Evolutionary conservation across 345 rosid genomes (phyloP).

Genomic region (Rhizophora mangle): DNA sequence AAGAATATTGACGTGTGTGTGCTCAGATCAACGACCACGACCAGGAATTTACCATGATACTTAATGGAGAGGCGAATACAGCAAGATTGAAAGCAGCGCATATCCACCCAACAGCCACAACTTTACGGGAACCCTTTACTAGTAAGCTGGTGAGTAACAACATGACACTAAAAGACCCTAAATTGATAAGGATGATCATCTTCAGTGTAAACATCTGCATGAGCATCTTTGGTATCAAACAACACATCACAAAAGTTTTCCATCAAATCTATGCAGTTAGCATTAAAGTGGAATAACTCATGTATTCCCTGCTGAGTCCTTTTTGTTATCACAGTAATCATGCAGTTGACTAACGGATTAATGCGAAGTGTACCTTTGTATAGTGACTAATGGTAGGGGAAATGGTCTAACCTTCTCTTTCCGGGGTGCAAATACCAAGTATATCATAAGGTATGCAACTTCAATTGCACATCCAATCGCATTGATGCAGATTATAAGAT

Average conservation of each 20-base stretch:
- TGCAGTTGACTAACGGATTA: too few relatives aligned
- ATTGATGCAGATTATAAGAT: slow-evolving; percentile 18
- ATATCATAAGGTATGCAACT: slow-evolving; percentile 8
- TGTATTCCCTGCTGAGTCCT: too few relatives aligned
- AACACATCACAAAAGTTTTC: background rate
- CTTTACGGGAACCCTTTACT: background rate
- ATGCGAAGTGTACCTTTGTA: too few relatives aligned
- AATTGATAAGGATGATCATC: slow-evolving; percentile 6
- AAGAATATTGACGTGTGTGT: background rate
- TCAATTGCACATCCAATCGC: slow-evolving; percentile 21
- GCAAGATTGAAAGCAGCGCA: slow-evolving; percentile 23
- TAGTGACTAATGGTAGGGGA: too few relatives aligned
- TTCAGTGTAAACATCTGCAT: slow-evolving; percentile 19
- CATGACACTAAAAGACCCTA: slow-evolving; percentile 5
- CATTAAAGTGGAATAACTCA: too few relatives aligned
- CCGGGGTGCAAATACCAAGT: slow-evolving; percentile 12
- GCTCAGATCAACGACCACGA: background rate
- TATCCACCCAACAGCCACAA: slow-evolving; percentile 16
- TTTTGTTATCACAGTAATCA: too few relatives aligned
- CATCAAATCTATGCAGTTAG: too few relatives aligned
- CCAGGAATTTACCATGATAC: slow-evolving; percentile 15
- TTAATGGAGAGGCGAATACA: slow-evolving; percentile 20
- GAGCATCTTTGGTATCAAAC: background rate
- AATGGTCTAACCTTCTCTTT: slow-evolving; percentile 12
- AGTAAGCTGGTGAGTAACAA: slow-evolving; percentile 5